Evolutionary conservation across 176 grass and related monocot genomes (phyloP), one percentile per base, ranked within the genome.

Genomic region (Lolium perenne): DNA sequence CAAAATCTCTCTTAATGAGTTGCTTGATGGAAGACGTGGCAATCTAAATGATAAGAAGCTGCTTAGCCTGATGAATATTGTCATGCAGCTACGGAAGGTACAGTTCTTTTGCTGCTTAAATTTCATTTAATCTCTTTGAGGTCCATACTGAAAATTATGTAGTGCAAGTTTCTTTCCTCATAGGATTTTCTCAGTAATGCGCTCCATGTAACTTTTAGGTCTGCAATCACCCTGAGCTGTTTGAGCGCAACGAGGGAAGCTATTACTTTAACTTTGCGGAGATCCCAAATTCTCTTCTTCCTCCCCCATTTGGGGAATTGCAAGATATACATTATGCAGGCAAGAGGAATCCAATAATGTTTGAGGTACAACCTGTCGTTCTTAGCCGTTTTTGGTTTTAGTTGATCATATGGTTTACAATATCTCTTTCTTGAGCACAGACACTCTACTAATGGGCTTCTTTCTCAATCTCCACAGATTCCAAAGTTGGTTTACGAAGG

Each of bases 31-130:
- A 74, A 91, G 82, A 77, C 97, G 94, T 45, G 97, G 94, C 71
- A 90, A 90, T 94, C 81, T 94, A 76, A 99, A 97, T 87, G 97
- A 99, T 43, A 99, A 97, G 80, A 99, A 97, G 77, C 74, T 99
- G 89, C 80, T 94, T 69, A 99, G 95, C 84, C 85, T 99, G 85
- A 99, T 99, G 97, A 99, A 99, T 94, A 99, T 99, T 70, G 97
- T 99, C 50, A 97, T 99, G 88, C 97, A 99, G 83, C 86, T 99
- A 58, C 80, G 97, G 49, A 99, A 99, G 97, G 97, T 99, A 92
- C 11, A 59, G 7, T 15, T 70, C 48, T 40, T 38, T 69, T 38
- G 11, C 69, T 85, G 20, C 46, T 82, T 35, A 61, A 79, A 56
- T 77, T 70, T 70, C 69, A 59, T 59, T 77, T 60, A 59, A 49